Percentiles rank a stretch among this genome's conserved stretches.
phyloP scores from a whole-genome alignment of 139 green algal genomes.

The Marvania coccoides region DNA sequence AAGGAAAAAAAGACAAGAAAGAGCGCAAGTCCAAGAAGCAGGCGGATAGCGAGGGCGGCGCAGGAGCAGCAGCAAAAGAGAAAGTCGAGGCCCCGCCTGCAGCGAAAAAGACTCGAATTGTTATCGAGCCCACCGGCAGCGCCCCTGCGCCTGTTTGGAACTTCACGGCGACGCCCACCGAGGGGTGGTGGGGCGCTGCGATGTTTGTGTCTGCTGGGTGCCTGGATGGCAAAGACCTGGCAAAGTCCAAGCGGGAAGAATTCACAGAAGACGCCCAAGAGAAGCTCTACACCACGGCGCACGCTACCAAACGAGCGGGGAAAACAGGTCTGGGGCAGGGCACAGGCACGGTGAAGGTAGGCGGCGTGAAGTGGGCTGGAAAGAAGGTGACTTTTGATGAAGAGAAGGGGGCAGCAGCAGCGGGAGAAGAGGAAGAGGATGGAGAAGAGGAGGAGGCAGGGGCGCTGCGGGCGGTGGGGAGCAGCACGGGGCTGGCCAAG shows the following conservation, averaged over 20 bases:
- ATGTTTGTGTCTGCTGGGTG: slow-evolving; percentile 51
- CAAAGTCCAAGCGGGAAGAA: slow-evolving; percentile 11
- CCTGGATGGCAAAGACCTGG: slow-evolving; percentile 42
- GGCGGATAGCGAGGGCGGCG: background rate
- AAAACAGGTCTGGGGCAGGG: slow-evolving; percentile 40
- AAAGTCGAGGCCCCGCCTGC: too few species aligned
- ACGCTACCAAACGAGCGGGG: slow-evolving; percentile 29
- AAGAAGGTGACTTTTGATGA: slow-evolving; percentile 63
- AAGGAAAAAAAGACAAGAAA: slow-evolving; percentile 3
- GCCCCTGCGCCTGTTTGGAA: background rate
- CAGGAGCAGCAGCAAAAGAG: background rate
- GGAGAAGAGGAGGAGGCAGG: background rate
- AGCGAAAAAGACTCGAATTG: slow-evolving; percentile 24
- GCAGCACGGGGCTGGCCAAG: background rate
- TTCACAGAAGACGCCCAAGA: slow-evolving; percentile 63
- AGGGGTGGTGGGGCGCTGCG: slow-evolving; percentile 70
- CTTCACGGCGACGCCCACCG: slow-evolving; percentile 23
- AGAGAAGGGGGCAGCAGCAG: slow-evolving; percentile 7
- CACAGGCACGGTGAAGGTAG: slow-evolving; percentile 26
- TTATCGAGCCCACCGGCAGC: slow-evolving; percentile 21
- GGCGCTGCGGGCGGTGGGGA: background rate
- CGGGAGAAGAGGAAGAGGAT: background rate
- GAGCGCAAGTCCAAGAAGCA: background rate
- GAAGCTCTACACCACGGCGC: slow-evolving; percentile 31
- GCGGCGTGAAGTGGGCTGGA: slow-evolving; percentile 62